These are phyloP conservation scores for Naganishia vishniacii DNA, from an alignment of 768 basidiomycete genomes.

Conservation along the genomic window DNA sequence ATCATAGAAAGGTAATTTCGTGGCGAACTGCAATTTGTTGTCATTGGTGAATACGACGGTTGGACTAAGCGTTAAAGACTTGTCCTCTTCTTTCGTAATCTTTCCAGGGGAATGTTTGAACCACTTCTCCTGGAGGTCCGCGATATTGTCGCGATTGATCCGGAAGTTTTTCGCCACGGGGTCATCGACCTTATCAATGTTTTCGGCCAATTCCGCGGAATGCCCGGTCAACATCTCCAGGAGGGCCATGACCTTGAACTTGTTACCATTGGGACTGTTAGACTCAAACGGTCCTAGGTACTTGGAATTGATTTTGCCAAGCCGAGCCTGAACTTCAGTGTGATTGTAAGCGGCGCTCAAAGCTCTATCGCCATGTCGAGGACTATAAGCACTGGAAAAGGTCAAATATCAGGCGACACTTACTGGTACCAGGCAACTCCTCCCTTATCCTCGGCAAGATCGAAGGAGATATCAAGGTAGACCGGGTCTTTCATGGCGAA, in stretches of 20 bases:
- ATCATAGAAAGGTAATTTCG: too few relatives aligned
- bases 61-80: background rate
- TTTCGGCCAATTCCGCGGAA: background rate
- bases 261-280: background rate
- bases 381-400: background rate
- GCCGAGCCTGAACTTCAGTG: background rate
- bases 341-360: background rate
- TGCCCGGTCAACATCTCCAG: slow-evolving; percentile 18
- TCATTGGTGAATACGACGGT: background rate
- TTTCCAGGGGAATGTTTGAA: background rate
- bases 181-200: background rate
- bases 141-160: background rate
- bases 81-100: too few relatives aligned
- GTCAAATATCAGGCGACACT: background rate
- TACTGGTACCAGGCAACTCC: slow-evolving; percentile 2
- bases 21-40: background rate
- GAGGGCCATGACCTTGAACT: slow-evolving; percentile 10
- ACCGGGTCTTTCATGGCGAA: background rate
- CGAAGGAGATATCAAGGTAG: background rate
- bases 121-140: background rate
- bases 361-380: background rate
- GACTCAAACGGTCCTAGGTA: background rate
- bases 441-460: background rate
- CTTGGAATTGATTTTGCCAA: background rate
- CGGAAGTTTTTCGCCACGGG: background rate